phyloP scores from a whole-genome alignment of 768 basidiomycete species.

The Tulasnella sp. region DNA sequence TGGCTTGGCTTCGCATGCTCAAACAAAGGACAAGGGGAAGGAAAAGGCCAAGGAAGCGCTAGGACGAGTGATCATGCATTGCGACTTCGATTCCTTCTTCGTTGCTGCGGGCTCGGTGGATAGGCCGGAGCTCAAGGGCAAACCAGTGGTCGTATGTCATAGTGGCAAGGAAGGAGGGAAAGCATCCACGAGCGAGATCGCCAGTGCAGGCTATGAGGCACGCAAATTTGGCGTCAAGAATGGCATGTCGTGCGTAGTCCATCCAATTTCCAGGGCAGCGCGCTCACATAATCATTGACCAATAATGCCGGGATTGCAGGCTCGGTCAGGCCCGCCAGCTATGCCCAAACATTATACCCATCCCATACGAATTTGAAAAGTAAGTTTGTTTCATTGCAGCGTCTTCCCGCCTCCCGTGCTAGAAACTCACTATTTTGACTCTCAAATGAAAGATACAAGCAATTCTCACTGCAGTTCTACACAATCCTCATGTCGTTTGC shows the following conservation, averaged over 20 bases:
- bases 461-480: conserved; percentile 79
- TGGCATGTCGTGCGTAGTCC: conserved; percentile 71
- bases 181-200: conserved; percentile 87
- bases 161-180: conserved; percentile 63
- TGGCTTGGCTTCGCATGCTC: conserved; percentile 21
- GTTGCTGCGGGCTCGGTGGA: conserved; percentile 79
- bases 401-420: not conserved
- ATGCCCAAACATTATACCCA: conserved; percentile 61
- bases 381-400: conserved; percentile 25
- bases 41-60: conserved; percentile 31
- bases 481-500: conserved; percentile 83
- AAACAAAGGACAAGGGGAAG: conserved; percentile 48
- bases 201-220: conserved; percentile 91
- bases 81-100: conserved; percentile 96
- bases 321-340: conserved; percentile 68
- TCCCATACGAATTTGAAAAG: conserved; percentile 92
- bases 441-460: conserved; percentile 62
- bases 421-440: not conserved
- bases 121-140: conserved; percentile 72
- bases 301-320: conserved; percentile 31
- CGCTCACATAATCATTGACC: conserved; percentile 5
- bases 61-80: conserved; percentile 74
- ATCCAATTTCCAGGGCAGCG: not conserved
- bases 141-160: conserved; percentile 92
- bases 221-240: conserved; percentile 78